Evolutionary conservation across 805 yeast genomes (phyloP).

Genomic region (Zygosaccharomyces pseudorouxii): DNA sequence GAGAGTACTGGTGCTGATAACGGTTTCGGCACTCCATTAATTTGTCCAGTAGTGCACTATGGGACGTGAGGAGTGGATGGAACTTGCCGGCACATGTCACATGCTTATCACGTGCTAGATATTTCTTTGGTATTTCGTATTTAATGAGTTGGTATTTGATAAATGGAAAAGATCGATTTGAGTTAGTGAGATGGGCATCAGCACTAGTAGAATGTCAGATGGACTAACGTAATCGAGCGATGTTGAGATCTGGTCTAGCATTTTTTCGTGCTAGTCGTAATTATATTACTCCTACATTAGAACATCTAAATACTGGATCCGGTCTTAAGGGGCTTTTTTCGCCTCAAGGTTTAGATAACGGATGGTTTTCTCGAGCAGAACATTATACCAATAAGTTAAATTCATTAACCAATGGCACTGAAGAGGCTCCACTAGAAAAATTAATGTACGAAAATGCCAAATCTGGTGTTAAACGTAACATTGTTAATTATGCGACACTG

Average conservation of each 20-base stretch:
- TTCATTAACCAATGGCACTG: slow-evolving; percentile 24
- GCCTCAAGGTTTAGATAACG: slow-evolving; percentile 43
- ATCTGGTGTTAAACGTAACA: slow-evolving; percentile 29
- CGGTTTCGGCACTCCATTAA: not conserved
- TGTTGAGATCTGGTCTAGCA: not conserved
- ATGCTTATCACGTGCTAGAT: too few species aligned
- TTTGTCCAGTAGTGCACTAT: too few species aligned
- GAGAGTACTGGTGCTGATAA: not conserved
- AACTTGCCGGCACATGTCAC: too few species aligned
- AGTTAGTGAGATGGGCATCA: not conserved
- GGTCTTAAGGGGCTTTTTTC: slow-evolving; percentile 51
- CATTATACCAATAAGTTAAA: slow-evolving; percentile 40
- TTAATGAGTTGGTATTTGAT: not conserved
- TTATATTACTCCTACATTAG: slow-evolving; percentile 24
- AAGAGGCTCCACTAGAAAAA: slow-evolving; percentile 25
- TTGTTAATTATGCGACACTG: slow-evolving; percentile 40
- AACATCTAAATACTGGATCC: slow-evolving; percentile 24
- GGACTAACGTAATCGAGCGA: not conserved
- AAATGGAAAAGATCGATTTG: not conserved
- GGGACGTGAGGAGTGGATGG: too few species aligned
- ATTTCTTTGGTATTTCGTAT: too few species aligned
- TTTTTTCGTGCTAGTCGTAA: not conserved
- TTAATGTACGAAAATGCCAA: slow-evolving; percentile 30
- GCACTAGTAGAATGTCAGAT: not conserved
- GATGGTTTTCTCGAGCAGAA: slow-evolving; percentile 46